Conservation (phyloP, 805 yeast genomes). For the Cyberlindnera nakhonratchasimensis region DNA sequence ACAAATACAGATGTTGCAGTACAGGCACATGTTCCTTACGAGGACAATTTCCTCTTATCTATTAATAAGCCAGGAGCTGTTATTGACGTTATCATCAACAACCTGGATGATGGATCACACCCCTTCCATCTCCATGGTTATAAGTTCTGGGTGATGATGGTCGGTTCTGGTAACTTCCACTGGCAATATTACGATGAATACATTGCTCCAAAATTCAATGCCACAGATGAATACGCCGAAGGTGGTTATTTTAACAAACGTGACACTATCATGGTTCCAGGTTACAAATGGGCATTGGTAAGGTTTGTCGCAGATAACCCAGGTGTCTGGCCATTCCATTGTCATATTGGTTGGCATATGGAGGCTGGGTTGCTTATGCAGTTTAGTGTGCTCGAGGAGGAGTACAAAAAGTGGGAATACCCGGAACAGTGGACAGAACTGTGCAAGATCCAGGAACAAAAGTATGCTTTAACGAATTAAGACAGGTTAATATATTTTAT, state of each 20-base stretch:
- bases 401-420: conserved; percentile 25
- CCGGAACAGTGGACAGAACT: conserved; percentile 27
- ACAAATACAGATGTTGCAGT: not conserved
- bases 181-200: conserved; percentile 26
- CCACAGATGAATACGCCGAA: conserved; percentile 44
- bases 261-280: conserved; percentile 58
- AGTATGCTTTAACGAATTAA: not conserved
- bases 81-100: conserved; percentile 63
- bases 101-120: conserved; percentile 63
- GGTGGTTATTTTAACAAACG: conserved; percentile 31
- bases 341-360: conserved; percentile 46
- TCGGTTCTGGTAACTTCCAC: conserved; percentile 28
- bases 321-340: conserved; percentile 82
- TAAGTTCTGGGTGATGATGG: conserved; percentile 29
- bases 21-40: conserved; percentile 13
- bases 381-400: conserved; percentile 23
- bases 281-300: conserved; percentile 52
- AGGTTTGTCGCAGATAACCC: conserved; percentile 72
- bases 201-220: conserved; percentile 37
- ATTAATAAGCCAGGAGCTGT: conserved; percentile 29
- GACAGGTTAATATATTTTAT: not conserved
- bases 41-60: conserved; percentile 22
- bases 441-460: conserved; percentile 15
- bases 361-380: conserved; percentile 49
- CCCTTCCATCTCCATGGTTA: conserved; percentile 62